Conservation (phyloP, 768 basidiomycete species). For the Obba rivulosa region DNA sequence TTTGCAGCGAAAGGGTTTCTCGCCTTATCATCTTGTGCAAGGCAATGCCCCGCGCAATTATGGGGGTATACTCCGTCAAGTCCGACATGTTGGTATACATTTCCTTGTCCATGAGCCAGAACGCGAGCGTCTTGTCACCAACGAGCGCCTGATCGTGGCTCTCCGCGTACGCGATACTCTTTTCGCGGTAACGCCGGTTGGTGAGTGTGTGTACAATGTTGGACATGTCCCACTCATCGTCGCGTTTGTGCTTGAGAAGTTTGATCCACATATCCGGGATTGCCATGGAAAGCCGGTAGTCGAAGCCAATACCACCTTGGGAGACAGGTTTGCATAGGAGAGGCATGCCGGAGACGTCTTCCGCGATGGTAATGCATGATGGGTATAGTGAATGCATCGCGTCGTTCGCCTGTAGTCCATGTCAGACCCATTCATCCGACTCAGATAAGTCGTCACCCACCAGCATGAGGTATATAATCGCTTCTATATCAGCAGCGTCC, state of each 20-base stretch:
- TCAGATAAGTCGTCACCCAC: conserved; percentile 42
- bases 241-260: conserved; percentile 84
- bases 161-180: conserved; percentile 90
- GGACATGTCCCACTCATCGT: conserved; percentile 84
- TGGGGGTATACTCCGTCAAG: conserved; percentile 70
- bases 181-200: conserved; percentile 86
- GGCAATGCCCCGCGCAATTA: conserved; percentile 84
- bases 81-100: conserved; percentile 99
- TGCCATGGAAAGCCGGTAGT: conserved; percentile 98
- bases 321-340: conserved; percentile 76
- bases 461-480: conserved; percentile 94
- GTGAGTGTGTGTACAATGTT: conserved; percentile 86
- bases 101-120: conserved; percentile 99
- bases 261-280: conserved; percentile 99
- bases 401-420: conserved; percentile 73
- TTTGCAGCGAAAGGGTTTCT: conserved; percentile 7
- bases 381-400: conserved; percentile 82
- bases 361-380: conserved; percentile 83
- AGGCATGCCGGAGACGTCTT: conserved; percentile 99
- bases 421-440: background rate
- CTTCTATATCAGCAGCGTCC: conserved; percentile 75
- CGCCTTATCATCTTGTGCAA: conserved; percentile 98
- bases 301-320: conserved; percentile 92
- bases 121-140: conserved; percentile 97
- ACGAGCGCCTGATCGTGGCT: conserved; percentile 98